Conservation (phyloP, 768 basidiomycete species). For the Calocera cornea region DNA sequence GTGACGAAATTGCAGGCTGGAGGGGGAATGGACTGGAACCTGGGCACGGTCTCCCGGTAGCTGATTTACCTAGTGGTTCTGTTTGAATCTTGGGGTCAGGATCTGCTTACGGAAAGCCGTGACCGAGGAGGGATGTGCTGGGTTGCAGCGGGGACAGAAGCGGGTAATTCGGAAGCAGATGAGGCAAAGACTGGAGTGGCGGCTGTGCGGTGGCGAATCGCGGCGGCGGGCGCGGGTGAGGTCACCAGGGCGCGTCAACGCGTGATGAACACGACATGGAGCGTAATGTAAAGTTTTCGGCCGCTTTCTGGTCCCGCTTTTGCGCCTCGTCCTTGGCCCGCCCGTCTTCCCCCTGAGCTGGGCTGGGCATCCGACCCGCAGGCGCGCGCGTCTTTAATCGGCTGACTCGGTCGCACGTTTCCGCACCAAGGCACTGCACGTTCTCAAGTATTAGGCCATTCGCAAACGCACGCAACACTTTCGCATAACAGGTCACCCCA, state of each 20-base stretch:
- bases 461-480: too few relatives aligned
- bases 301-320: not conserved
- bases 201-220: not conserved
- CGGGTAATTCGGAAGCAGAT: not conserved
- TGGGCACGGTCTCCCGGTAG: too few relatives aligned
- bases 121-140: not conserved
- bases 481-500: not conserved
- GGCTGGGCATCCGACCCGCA: not conserved
- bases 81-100: not conserved
- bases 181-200: not conserved
- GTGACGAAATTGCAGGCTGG: not conserved
- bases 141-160: not conserved
- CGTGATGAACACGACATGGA: conserved; percentile 1
- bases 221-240: not conserved
- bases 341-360: too few relatives aligned
- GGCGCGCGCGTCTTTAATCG: not conserved
- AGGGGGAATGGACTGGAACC: not conserved
- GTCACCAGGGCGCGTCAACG: not conserved
- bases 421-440: not conserved
- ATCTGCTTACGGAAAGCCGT: not conserved
- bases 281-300: conserved; percentile 6
- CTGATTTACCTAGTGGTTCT: not conserved
- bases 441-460: not conserved
- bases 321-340: not conserved
- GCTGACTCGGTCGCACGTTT: conserved; percentile 6